Conservation (phyloP, 257 asterid species). For the Solanum commersonii region DNA sequence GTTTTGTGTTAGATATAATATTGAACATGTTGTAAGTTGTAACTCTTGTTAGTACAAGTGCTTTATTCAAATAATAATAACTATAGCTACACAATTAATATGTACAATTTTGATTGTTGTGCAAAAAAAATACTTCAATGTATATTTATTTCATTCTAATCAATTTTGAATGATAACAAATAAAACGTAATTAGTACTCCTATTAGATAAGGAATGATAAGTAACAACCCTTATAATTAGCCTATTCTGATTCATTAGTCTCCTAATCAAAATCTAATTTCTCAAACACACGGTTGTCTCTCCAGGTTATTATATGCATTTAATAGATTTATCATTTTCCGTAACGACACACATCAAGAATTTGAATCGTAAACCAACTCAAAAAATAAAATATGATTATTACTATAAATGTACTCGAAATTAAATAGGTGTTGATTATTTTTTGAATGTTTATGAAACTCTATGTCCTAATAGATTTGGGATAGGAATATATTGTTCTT, state of each 20-base stretch:
- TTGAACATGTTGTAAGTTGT: not conserved
- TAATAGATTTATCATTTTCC: not conserved
- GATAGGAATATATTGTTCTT: not conserved
- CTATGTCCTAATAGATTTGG: not conserved
- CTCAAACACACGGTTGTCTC: not conserved
- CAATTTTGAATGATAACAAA: not conserved
- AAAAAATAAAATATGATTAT: not conserved
- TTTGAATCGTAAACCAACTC: no score
- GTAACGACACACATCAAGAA: no score
- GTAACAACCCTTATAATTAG: not conserved
- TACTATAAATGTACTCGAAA: not conserved
- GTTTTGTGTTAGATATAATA: not conserved
- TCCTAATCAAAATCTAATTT: not conserved
- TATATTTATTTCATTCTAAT: not conserved
- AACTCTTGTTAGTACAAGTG: not conserved
- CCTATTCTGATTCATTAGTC: not conserved
- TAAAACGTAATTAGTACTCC: not conserved
- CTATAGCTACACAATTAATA: not conserved
- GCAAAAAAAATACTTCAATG: not conserved
- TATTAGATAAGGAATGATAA: no score
- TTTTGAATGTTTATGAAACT: not conserved
- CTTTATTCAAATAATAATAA: not conserved
- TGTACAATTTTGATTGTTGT: not conserved
- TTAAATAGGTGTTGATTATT: not conserved
- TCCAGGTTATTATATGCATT: not conserved